Evolutionary conservation across 1,139 yeast species (phyloP).

Genomic region (Magnusiomyces tetraspermus): DNA sequence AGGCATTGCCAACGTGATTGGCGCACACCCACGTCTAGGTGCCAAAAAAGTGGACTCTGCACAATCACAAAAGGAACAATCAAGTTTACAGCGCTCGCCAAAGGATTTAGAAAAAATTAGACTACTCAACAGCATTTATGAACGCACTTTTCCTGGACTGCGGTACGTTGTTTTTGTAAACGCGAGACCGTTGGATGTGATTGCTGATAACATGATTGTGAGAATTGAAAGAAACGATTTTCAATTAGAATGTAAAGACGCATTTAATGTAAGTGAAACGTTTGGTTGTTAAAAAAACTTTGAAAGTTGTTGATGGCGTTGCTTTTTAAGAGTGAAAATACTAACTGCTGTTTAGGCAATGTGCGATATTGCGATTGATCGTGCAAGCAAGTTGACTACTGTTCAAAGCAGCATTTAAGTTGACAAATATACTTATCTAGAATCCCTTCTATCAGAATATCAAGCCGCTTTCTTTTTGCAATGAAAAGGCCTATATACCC

Average conservation of each 20-base stretch:
- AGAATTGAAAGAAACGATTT: constrained; percentile 52
- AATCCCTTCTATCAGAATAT: too few relatives aligned
- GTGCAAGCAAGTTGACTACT: constrained; percentile 37
- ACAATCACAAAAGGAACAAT: constrained; percentile 67
- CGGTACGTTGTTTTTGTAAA: constrained; percentile 87
- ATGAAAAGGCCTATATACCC: too few relatives aligned
- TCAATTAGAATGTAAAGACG: constrained; percentile 48
- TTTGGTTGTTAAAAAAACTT: too few relatives aligned
- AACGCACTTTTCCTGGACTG: constrained; percentile 65
- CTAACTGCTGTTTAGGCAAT: constrained; percentile 41
- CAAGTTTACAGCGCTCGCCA: constrained; percentile 33
- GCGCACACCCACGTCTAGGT: constrained; percentile 90
- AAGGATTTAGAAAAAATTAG: constrained; percentile 43
- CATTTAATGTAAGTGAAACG: constrained; percentile 41
- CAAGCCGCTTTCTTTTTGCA: too few relatives aligned
- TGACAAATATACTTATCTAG: not conserved
- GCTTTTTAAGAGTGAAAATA: not conserved
- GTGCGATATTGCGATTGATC: constrained; percentile 82
- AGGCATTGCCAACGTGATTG: constrained; percentile 34
- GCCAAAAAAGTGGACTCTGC: constrained; percentile 43
- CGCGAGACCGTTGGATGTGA: constrained; percentile 58
- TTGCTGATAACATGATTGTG: constrained; percentile 55
- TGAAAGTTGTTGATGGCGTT: too few relatives aligned
- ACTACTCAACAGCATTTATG: constrained; percentile 54
- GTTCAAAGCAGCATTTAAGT: constrained; percentile 4